A percentile compares a stretch with the other conserved stretches of the same genome.
These are phyloP conservation scores for Grigorovia yakushimaensis DNA, from an alignment of 805 yeast genomes.

Conservation along the genomic window DNA sequence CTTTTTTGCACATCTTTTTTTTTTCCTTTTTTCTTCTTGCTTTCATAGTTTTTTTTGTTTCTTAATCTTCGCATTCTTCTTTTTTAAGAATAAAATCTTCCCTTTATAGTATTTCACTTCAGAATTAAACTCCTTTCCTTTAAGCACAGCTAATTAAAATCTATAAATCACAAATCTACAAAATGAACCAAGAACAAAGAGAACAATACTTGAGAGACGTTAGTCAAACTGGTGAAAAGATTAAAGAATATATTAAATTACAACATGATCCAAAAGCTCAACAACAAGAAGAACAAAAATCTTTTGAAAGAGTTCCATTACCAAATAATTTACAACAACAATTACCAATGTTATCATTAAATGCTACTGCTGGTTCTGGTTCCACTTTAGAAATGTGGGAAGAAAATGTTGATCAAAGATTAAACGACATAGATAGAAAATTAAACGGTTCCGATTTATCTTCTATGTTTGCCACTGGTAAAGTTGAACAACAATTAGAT, in stretches of 20 bases:
- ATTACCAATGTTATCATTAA: conserved; percentile 27
- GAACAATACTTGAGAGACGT: conserved; percentile 9
- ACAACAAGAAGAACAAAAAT: conserved; percentile 4
- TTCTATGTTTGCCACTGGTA: conserved; percentile 10
- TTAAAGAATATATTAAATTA: conserved; percentile 8
- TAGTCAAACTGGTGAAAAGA: conserved; percentile 6
- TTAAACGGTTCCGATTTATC: conserved; percentile 16
- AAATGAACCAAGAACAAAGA: conserved; percentile 5
- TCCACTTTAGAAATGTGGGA: conserved; percentile 35
- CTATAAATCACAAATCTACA: not conserved
- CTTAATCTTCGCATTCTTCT: no score
- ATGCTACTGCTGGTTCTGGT: conserved; percentile 25
- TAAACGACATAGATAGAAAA: conserved; percentile 27
- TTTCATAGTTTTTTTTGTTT: no score
- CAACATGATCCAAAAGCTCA: conserved; percentile 6
- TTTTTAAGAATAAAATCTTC: no score
- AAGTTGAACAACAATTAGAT: conserved; percentile 7
- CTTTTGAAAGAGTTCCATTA: conserved; percentile 30
- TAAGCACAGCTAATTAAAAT: no score
- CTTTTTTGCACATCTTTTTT: no score
- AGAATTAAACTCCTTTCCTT: no score
- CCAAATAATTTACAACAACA: conserved; percentile 26
- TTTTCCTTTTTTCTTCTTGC: not conserved
- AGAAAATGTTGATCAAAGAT: conserved; percentile 27
- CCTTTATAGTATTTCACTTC: no score